phyloP scores from a whole-genome alignment of 164 flowering plant genomes.

The Sedum album region DNA sequence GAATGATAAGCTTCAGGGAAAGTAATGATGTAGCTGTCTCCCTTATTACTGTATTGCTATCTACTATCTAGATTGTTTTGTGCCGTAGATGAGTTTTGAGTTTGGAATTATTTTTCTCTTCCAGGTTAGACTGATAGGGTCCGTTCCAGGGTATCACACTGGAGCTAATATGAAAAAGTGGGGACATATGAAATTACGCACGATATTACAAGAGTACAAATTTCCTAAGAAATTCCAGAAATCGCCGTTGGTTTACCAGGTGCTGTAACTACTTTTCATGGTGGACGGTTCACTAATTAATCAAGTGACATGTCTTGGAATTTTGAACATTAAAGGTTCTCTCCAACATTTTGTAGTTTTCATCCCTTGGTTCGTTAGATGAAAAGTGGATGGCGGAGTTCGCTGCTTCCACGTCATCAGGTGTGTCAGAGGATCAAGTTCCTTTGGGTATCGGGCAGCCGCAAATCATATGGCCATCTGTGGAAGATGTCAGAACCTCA shows the following conservation, averaged over 20 bases:
- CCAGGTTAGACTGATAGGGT: constrained; percentile 63
- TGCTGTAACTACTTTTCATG: constrained; percentile 11
- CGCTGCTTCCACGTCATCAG: constrained; percentile 78
- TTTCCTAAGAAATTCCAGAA: constrained; percentile 67
- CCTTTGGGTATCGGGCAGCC: constrained; percentile 84
- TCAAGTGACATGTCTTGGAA: background rate
- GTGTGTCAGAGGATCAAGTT: constrained; percentile 53
- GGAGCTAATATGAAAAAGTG: constrained; percentile 76
- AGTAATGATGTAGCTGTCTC: too few relatives aligned
- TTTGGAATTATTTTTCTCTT: background rate
- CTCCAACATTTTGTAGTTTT: constrained; percentile 48
- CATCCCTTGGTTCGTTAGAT: constrained; percentile 96
- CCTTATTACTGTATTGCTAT: too few relatives aligned
- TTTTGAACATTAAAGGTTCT: background rate
- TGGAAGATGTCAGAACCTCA: constrained; percentile 96
- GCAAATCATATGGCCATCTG: constrained; percentile 86
- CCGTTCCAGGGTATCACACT: constrained; percentile 96
- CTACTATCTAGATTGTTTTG: too few relatives aligned
- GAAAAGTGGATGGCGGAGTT: constrained; percentile 99
- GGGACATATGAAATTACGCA: constrained; percentile 96
- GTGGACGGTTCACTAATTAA: background rate
- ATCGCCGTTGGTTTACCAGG: constrained; percentile 92
- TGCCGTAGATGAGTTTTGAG: background rate
- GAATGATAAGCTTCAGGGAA: constrained; percentile 13
- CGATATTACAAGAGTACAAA: constrained; percentile 58